Evolutionary conservation across 257 asterid genomes (phyloP), one percentile per base, ranked within the genome.

Genomic region (Nicotiana obtusifolia): DNA sequence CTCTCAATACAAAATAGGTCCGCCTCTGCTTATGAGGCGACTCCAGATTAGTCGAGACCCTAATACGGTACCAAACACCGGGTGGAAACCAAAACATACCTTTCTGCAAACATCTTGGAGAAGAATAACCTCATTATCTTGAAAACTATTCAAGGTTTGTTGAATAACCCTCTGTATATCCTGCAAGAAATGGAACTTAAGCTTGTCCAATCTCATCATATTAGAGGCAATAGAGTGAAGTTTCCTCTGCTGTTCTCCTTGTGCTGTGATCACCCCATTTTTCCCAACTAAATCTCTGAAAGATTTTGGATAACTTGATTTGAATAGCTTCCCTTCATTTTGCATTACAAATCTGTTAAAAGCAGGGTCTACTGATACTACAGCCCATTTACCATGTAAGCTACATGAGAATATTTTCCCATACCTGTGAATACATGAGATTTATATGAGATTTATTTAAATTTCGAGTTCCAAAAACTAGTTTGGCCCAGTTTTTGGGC

Each of bases 231-330:
- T 92, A 0, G 96, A 86, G 59, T 93, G 98, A 11, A 95, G 97
- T 64, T 89, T 91, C 84, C 95, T 89, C 82, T 95, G 97, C 47
- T 93, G 91, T 56, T 91, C 97, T 61, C 97, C 98, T 33, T 92
- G 94, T 24, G 92, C 93, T 5, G 88, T 93, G 86, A 95, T 93
- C 62, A 95, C 94, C 76, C 98, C 97, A 82, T 92, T 89, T 75
- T 93, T 90, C 1, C 98, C 98, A 11, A 95, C 98, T 89, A 95
- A 84, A 57, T 95, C 97, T 76, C 93, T 88, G 88, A 95, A 95
- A 30, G 98, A 93, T 82, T 91, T 93, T 0, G 98, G 98, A 84
- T 95, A 95, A 83, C 97, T 91, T n/a, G 98, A 95, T 81, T 92
- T 92, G 83, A 95, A 95, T 10, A 92, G 67, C 33, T 76, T 89